Base-by-base conservation (phyloP, 2,329 filamentous ascomycete genomes). In the Leptoxyphium fumago region DNA sequence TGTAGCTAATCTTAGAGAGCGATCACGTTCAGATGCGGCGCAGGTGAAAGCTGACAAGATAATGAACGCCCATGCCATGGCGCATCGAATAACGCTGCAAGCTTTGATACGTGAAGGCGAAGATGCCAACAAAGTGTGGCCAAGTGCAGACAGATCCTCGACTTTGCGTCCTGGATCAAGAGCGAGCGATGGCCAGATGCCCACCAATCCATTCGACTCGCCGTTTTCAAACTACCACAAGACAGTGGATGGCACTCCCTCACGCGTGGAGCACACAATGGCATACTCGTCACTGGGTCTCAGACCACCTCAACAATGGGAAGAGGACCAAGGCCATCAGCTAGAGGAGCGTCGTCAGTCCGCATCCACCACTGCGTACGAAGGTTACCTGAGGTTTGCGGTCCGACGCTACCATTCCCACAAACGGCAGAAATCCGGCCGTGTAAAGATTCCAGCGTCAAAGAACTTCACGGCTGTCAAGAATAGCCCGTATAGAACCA, bases 61-160 rank as follows among this genome's bases (percentile, higher is more conserved):
- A 17, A 47, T 58, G 2, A 53, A 49, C 13, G 54, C 56, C 3
- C 59, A 61, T 43, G 53, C 52, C 2, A 50, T 57, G 11, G 57
- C 56, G 2, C 57, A 61, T 44, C 55, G 58, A n/a, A 50, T 60
- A 41, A 59, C 59, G 1, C 45, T 64, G 14, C 51, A 57, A 28
- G 55, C 55, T 7, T 50, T 64, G 32, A 52, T 59, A 45, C 46
- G 49, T 29, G 52, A 59, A 36, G 53, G 58, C 17, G 47, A 53
- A 18, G 45, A 48, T 13, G 48, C 58, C 17, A 47, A 52, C 26
- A 41, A 43, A 13, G 15, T 15, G 15, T 36, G 32, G 32, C 32
- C 32, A 13, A 9, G 32, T 36, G 32, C 32, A 13, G 32, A 36
- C 15, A 36, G 32, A 9, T 36, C 32, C 32, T 36, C 32, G 3